A percentile compares a stretch with the other conserved stretches of the same genome.
These are phyloP conservation scores for Colletotrichum tropicale DNA, from an alignment of 2,329 filamentous ascomycete genomes.

Conservation along the genomic window DNA sequence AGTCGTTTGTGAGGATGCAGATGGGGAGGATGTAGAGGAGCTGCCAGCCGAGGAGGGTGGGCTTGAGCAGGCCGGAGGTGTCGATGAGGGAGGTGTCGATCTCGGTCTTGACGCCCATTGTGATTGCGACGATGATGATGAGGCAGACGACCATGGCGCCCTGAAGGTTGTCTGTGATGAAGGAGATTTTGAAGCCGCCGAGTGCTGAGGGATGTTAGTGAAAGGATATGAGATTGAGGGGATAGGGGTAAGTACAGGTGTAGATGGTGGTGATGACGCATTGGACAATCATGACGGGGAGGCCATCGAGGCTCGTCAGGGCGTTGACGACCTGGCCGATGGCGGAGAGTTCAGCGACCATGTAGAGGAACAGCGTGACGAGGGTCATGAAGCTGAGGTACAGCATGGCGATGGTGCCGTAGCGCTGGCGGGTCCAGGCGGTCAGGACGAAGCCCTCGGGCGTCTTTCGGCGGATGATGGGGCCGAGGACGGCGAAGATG, in stretches of 20 bases:
- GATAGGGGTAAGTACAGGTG: conserved; percentile 61
- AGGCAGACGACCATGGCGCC: conserved; percentile 78
- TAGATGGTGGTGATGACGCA: conserved; percentile 82
- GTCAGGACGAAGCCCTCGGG: conserved; percentile 86
- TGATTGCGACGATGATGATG: conserved; percentile 76
- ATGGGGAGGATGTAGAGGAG: conserved; percentile 84
- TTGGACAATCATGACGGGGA: conserved; percentile 79
- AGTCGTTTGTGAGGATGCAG: conserved; percentile 82
- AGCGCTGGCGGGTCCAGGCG: conserved; percentile 82
- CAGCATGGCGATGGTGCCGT: conserved; percentile 70
- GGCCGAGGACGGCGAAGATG: conserved; percentile 75
- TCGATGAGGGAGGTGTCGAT: conserved; percentile 73
- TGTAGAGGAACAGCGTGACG: conserved; percentile 84
- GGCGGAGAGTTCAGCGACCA: conserved; percentile 83
- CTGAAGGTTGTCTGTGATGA: conserved; percentile 83
- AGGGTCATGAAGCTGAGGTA: conserved; percentile 81
- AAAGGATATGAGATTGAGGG: not conserved
- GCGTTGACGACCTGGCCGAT: conserved; percentile 79
- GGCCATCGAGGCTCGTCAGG: conserved; percentile 74
- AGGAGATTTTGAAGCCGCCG: conserved; percentile 83
- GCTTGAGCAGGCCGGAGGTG: conserved; percentile 70
- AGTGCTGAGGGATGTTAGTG: conserved; percentile 56
- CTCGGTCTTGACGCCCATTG: conserved; percentile 76
- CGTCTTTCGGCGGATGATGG: conserved; percentile 79
- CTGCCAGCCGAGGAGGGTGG: conserved; percentile 80